These are phyloP conservation scores for Blastomyces emzantsi DNA, from an alignment of 2,329 filamentous ascomycete genomes.

Conservation along the genomic window DNA sequence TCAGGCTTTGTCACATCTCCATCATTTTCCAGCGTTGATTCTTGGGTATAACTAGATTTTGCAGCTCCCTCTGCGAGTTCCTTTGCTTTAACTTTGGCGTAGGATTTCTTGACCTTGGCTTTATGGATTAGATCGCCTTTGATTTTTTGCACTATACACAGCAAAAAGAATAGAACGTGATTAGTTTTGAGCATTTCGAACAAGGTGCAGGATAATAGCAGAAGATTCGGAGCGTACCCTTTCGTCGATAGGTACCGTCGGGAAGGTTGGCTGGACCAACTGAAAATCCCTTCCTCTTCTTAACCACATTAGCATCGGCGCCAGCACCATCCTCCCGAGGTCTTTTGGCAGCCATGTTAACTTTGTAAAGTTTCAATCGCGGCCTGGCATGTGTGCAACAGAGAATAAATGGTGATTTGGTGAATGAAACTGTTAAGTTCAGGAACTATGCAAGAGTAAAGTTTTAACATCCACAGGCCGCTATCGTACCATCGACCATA, in stretches of 20 bases:
- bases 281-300: slow-evolving; percentile 62
- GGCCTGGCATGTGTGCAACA: background rate
- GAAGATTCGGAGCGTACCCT: slow-evolving; percentile 43
- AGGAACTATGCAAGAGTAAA: background rate
- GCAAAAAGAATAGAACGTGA: slow-evolving; percentile 4
- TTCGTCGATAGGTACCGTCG: slow-evolving; percentile 78
- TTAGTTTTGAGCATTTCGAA: background rate
- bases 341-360: slow-evolving; percentile 17
- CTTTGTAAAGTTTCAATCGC: background rate
- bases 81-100: slow-evolving; percentile 71
- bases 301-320: slow-evolving; percentile 5
- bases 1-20: slow-evolving; percentile 21
- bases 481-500: background rate
- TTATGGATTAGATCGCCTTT: slow-evolving; percentile 84
- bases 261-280: slow-evolving; percentile 86
- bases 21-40: slow-evolving; percentile 25
- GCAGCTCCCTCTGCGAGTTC: slow-evolving; percentile 34
- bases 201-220: background rate
- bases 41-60: slow-evolving; percentile 28
- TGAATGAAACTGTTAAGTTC: background rate
- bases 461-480: background rate
- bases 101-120: slow-evolving; percentile 86
- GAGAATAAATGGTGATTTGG: background rate
- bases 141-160: slow-evolving; percentile 64
- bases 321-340: slow-evolving; percentile 14